Percentiles rank a stretch among this genome's conserved stretches.
phyloP scores from a whole-genome alignment of 2,329 filamentous ascomycete genomes.

The Apiospora arundinis region DNA sequence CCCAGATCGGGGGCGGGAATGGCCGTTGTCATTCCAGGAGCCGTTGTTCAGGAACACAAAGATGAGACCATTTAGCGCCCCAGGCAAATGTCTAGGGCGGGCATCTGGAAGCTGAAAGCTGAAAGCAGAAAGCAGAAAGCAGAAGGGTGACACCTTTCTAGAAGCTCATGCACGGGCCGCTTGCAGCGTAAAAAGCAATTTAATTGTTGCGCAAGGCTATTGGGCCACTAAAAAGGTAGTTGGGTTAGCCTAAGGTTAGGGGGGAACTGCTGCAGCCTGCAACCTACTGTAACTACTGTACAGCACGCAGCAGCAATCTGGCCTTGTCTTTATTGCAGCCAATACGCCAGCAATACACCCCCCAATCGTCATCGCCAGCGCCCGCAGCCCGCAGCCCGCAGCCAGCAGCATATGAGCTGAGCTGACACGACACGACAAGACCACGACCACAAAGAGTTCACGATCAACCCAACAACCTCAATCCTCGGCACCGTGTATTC shows the following conservation, averaged over 20 bases:
- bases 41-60: not conserved
- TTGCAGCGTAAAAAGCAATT: not conserved
- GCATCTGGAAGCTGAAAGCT: not conserved
- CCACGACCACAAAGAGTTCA: not conserved
- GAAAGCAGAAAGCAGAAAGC: not conserved
- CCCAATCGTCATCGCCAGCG: constrained; percentile 9
- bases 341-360: not conserved
- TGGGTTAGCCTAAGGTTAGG: too few relatives aligned
- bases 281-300: too few relatives aligned
- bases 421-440: not conserved
- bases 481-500: not conserved
- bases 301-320: constrained; percentile 1
- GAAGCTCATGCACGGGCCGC: not conserved
- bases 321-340: not conserved
- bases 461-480: constrained; percentile 1
- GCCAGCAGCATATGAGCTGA: not conserved
- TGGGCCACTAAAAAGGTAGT: too few relatives aligned
- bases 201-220: not conserved
- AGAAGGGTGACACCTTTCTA: not conserved
- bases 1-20: not conserved
- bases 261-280: not conserved
- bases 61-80: not conserved
- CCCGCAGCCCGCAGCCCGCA: too few relatives aligned
- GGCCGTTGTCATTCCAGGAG: not conserved
- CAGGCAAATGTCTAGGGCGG: not conserved